These are phyloP conservation scores for Pleurotus salmoneostramineus DNA, from an alignment of 768 basidiomycete species.

Conservation along the genomic window DNA sequence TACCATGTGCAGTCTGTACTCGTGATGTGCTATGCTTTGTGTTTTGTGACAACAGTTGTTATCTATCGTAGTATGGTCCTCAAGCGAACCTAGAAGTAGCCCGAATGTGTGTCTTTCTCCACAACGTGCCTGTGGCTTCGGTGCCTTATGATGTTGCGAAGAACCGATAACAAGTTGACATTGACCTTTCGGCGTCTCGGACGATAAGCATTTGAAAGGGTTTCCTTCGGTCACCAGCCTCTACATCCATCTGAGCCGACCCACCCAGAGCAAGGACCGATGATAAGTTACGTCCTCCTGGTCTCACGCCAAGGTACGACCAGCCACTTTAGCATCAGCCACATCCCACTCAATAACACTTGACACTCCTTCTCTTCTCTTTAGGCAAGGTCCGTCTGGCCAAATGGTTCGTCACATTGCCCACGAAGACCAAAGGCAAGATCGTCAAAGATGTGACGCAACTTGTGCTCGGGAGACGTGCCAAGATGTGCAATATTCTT, in stretches of 20 bases:
- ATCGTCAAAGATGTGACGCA: constrained; percentile 96
- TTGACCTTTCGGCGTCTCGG: not conserved
- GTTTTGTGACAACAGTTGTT: too few species aligned
- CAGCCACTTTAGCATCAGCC: not conserved
- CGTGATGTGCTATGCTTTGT: too few species aligned
- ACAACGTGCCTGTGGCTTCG: not conserved
- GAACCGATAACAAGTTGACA: too few species aligned
- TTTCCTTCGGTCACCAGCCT: too few species aligned
- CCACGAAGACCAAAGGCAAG: constrained; percentile 78
- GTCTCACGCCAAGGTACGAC: constrained; percentile 85
- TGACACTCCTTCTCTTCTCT: not conserved
- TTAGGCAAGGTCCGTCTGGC: constrained; percentile 89
- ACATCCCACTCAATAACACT: too few species aligned
- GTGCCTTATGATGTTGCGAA: not conserved
- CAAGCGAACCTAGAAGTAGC: too few species aligned
- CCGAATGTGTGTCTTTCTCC: not conserved
- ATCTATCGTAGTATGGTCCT: too few species aligned
- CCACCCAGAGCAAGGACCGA: constrained; percentile 20
- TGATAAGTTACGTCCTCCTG: constrained; percentile 93
- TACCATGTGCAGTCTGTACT: too few species aligned
- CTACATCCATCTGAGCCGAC: too few species aligned
- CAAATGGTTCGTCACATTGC: constrained; percentile 92
- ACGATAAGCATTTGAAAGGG: not conserved
- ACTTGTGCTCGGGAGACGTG: constrained; percentile 81
- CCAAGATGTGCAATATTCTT: constrained; percentile 92